phyloP scores from a whole-genome alignment of 2,329 filamentous ascomycete species.

The Paraconiothyrium brasiliense region DNA sequence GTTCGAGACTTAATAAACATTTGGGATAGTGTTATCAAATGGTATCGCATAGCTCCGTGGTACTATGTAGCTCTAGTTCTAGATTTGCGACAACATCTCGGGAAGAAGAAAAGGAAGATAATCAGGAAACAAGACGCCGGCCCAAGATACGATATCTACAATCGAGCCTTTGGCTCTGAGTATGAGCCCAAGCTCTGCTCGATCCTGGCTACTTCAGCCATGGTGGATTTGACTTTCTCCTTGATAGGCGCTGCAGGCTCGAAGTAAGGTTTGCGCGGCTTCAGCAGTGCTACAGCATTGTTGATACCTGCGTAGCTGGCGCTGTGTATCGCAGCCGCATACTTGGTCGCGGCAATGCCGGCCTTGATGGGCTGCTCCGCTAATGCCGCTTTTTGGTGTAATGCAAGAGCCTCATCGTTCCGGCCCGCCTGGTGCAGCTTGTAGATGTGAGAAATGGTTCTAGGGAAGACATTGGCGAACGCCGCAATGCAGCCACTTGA shows the following conservation, averaged over 20 bases:
- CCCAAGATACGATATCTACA: not conserved
- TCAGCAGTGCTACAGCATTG: constrained; percentile 25
- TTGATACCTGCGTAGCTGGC: constrained; percentile 64
- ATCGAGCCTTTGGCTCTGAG: constrained; percentile 1
- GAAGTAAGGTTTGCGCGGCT: constrained; percentile 29
- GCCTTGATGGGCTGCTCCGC: constrained; percentile 71
- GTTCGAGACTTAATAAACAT: not conserved
- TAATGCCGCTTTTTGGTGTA: constrained; percentile 69
- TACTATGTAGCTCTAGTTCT: not conserved
- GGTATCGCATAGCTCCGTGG: not conserved
- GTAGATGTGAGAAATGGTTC: constrained; percentile 66
- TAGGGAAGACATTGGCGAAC: constrained; percentile 65
- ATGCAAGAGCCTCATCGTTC: constrained; percentile 62
- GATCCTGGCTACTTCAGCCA: constrained; percentile 31
- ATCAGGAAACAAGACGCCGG: not conserved
- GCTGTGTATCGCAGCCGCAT: constrained; percentile 68
- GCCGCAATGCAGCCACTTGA: constrained; percentile 64
- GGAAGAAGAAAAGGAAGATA: not conserved
- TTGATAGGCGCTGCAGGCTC: constrained; percentile 23
- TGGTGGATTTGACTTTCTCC: constrained; percentile 24
- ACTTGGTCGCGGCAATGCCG: constrained; percentile 72
- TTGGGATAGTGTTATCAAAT: not conserved
- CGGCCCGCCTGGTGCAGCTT: constrained; percentile 65
- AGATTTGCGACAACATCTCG: not conserved
- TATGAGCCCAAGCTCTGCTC: constrained; percentile 28